Base-by-base conservation (phyloP, 345 rosid genomes). In the Ceriops decandra region DNA sequence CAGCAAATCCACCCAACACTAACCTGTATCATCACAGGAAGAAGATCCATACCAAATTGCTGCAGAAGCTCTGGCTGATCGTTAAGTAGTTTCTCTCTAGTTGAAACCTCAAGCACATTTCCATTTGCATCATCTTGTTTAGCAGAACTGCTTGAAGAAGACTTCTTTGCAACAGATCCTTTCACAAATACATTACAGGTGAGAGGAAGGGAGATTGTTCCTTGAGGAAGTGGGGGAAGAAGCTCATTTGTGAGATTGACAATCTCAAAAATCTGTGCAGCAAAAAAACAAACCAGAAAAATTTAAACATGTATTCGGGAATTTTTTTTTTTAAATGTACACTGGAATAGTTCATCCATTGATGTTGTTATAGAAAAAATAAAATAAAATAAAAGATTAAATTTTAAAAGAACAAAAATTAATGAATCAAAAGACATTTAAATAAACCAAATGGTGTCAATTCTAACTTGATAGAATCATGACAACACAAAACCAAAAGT, bases 191-290 rank as follows among this genome's bases (percentile, higher is more conserved):
- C 56, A 80, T 81, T 88, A 46, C 91, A 73, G 78, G 86, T 85
- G 67, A 84, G 71, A 75, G 99, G 99, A 71, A 95, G 90, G 66
- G 98, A 74, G 51, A 95, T 90, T 36, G 89, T 82, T 74, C 99
- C 99, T 76, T 88, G 91, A 31, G 99, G 99, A 73, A 95, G 74
- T n/a, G 90, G 96, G 49, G 98, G 99, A 42, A 95, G 98, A 79
- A 95, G 98, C 84, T 95, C 99, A 82, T 95, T 95, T 72, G 97
- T 95, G 31, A 95, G 83, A 81, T 88, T 95, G 81, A 95, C 99
- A 77, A 95, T 92, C 91, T 95, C 99, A 83, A 90, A 95, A 66
- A 95, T 87, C 99, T 95, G 75, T 26, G 63, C 49, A 59, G 20
- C 38, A 35, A 46, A 62, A 38, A 26, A 57, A 33, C 47, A 52